Base-by-base conservation (phyloP, 2,329 filamentous ascomycete genomes). In the Monascus ruber region DNA sequence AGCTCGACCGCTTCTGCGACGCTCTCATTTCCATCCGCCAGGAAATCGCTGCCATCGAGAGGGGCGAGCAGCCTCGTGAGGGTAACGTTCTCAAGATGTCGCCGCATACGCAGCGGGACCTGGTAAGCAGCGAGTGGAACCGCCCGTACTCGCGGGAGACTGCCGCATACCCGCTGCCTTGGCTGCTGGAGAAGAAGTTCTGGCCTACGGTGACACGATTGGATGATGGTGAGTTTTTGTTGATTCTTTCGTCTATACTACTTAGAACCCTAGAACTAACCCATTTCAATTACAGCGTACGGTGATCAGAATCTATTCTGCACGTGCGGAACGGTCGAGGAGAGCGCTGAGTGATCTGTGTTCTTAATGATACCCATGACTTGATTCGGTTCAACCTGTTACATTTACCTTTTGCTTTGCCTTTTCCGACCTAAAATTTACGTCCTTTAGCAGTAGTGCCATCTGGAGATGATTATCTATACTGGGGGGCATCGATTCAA, bases 231-330 rank as follows among this genome's bases (percentile, higher is more conserved):
- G 17, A 17, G 17, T 3, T 17, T 17, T 17, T 17, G 17, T 17
- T 17, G 17, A 17, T 17, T 17, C 17, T 17, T 17, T 17, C 17
- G 17, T 17, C 17, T 17, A 17, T 17, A 3, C 3, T 17, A 17
- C 17, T 17, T 17, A 17, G 3, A 17, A 17, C 17, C 17, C 17
- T 17, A 17, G 17, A 17, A 17, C 17, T 17, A 17, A 17, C 17
- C 17, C 17, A 17, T 17, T 17, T 17, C 17, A 17, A 17, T 17
- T 17, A 17, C 17, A 17, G 85, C 85, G 8, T 94, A 85, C 55
- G 88, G 88, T 43, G 88, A 95, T 58, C 76, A 81, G 55, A 94
- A 95, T 67, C 76, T 95, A 44, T 94, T 94, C 74, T 95, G 88
- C 71, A 93, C 86, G 6, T 95, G 88, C 61, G 83, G 85, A 31